Percentiles rank a stretch among this genome's conserved stretches.
Conservation (phyloP, 1,139 yeast species). For the Yamadazyma jaroonii region DNA sequence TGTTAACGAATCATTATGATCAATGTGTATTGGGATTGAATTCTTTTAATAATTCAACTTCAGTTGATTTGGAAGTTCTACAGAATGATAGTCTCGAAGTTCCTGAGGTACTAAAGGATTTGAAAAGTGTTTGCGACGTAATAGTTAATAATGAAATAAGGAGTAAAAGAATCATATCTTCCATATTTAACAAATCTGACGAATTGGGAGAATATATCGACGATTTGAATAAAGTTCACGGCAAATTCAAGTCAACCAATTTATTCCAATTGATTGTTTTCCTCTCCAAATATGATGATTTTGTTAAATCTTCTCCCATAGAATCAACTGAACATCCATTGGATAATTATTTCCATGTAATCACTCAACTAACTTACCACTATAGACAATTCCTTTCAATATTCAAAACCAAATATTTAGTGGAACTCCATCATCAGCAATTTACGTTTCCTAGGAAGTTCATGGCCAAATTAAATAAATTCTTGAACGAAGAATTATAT, state of each 20-base stretch:
- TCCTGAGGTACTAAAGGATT: slow-evolving; percentile 28
- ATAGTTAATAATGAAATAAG: slow-evolving; percentile 35
- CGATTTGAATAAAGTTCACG: slow-evolving; percentile 18
- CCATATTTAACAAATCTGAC: slow-evolving; percentile 19
- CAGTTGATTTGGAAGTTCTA: slow-evolving; percentile 28
- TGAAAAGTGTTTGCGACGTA: slow-evolving; percentile 35
- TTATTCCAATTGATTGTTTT: slow-evolving; percentile 26
- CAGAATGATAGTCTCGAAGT: slow-evolving; percentile 34
- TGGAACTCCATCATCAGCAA: slow-evolving; percentile 41
- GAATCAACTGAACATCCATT: slow-evolving; percentile 18
- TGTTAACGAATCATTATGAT: slow-evolving; percentile 80
- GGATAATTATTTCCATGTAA: slow-evolving; percentile 22
- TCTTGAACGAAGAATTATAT: slow-evolving; percentile 33
- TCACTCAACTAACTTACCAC: slow-evolving; percentile 33
- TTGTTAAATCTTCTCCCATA: slow-evolving; percentile 15
- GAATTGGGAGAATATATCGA: slow-evolving; percentile 13
- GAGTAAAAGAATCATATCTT: slow-evolving; percentile 23
- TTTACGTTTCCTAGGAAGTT: slow-evolving; percentile 40
- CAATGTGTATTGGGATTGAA: slow-evolving; percentile 53
- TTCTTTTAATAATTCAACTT: slow-evolving; percentile 12
- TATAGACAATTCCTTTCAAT: slow-evolving; percentile 34
- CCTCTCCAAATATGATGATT: slow-evolving; percentile 17
- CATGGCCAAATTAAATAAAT: slow-evolving; percentile 27
- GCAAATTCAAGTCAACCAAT: slow-evolving; percentile 22
- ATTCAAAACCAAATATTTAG: slow-evolving; percentile 35